Evolutionary conservation across 202 grass and related monocot genomes (phyloP), one percentile per base, ranked within the genome.

Genomic region (Setaria italica): DNA sequence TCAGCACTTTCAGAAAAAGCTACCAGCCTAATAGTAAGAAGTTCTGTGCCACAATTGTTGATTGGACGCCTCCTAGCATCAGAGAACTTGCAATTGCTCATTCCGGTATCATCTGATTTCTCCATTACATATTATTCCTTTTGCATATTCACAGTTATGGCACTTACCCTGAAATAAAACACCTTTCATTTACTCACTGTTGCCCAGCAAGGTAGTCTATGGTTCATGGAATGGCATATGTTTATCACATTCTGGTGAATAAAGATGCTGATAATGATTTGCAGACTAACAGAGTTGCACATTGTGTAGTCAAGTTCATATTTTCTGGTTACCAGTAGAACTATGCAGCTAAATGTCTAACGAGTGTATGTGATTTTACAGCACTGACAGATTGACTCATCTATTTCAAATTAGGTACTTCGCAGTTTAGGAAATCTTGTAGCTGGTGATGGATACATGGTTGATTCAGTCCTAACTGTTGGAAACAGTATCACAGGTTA

Each of bases 351-450:
- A 70, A 74, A 45, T 47, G 20, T 59, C 3, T 67, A 69, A 51
- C 37, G 5, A 58, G 17, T 49, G 35, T 74, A 41, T 73, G 43
- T 86, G 33, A 88, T 89, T 80, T 86, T 46, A 45, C 25, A 87
- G 17, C 46, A 34, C 42, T 59, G 2, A 48, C 42, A 77, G 30
- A 69, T 83, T 75, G 62, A 92, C 76, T 4, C 50, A 82, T 81
- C 37, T 84, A 75, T 50, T 88, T 85, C 46, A 58, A 85, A 82
- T 88, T 77, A 99, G 97, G 97, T 94, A 68, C 92, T 99, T 85
- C 94, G 97, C 45, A 90, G 90, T 88, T 78, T 99, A 64, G 97
- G 97, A 65, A 99, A 99, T 89, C 87, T 99, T 80, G 85, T 97
- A 85, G 97, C 97, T 33, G 94, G 82, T 80, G 88, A 90, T 88